Evolutionary conservation across 202 grass and related monocot genomes (phyloP).

Genomic region (Panicum hallii): DNA sequence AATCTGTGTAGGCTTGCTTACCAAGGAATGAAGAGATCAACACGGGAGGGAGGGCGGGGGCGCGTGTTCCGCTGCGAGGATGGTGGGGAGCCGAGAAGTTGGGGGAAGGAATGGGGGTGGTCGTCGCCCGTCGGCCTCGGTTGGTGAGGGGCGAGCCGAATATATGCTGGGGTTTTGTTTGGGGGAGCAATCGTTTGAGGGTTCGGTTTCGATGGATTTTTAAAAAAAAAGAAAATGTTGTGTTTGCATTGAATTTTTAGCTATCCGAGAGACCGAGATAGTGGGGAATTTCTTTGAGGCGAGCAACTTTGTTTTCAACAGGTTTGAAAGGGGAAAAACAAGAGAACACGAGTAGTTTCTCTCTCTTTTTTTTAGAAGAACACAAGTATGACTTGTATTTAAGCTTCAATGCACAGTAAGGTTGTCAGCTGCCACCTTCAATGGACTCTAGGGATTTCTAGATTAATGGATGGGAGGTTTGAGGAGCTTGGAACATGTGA

Average conservation of each 20-base stretch:
- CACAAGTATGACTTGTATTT: neutral
- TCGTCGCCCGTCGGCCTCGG: constrained; percentile 4
- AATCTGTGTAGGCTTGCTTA: neutral
- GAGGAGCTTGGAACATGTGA: no score
- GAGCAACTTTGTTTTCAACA: neutral
- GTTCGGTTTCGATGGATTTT: neutral
- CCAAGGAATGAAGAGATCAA: constrained; percentile 1
- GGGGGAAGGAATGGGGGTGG: constrained; percentile 16
- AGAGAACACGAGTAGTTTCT: no score
- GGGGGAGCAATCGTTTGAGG: no score
- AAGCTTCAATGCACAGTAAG: no score
- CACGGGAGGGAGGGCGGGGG: neutral
- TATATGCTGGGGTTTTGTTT: neutral
- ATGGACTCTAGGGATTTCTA: neutral
- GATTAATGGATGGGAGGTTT: neutral
- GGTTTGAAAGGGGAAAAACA: no score
- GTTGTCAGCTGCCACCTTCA: neutral
- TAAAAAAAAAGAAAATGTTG: neutral
- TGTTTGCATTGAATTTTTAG: neutral
- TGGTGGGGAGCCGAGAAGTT: constrained; percentile 21
- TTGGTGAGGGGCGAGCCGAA: constrained; percentile 33
- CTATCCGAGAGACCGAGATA: neutral
- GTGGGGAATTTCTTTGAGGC: neutral
- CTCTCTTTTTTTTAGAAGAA: no score
- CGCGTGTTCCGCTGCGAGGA: constrained; percentile 32